Base-by-base conservation (phyloP, 2,329 filamentous ascomycete species). In the Alternaria dauci region DNA sequence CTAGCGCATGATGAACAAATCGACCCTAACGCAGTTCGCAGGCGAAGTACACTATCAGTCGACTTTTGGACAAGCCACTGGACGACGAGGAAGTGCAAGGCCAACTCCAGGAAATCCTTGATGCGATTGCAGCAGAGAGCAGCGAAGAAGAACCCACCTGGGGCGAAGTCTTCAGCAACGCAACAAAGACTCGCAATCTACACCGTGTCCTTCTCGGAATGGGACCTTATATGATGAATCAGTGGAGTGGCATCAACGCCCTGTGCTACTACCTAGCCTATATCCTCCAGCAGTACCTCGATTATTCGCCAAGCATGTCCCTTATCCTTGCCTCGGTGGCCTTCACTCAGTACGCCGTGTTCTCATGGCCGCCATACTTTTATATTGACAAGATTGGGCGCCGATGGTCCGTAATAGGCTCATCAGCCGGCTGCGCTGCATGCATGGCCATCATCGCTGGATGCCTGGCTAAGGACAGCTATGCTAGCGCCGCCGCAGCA, bases 321-420 rank as follows among this genome's bases (percentile, higher is more conserved):
- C 65, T 72, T 2, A 72, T 74, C 38, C 62, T 73, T 9, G 73
- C 77, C 12, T 77, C 78, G 14, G 82, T 81, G 12, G 82, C 81
- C 3, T 80, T 75, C 14, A 76, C 81, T 26, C 79, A 80, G 43
- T 82, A 82, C 61, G 76, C 82, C 12, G 54, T 82, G 23, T 81
- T 81, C 61, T 73, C 77, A 2, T 80, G 65, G 60, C 72, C 70
- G 44, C 78, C 66, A 50, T 82, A 72, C 71, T 80, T 82, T 46
- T 74, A 82, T n/a, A 80, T 84, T 56, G 82, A 84, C 58, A 72
- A 79, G 4, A 81, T 77, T 60, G 82, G 82, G 1, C 78, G 82
- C 5, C 74, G 82, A 16, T 65, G 59, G 63, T 66, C 58, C 2
- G 61, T 66, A 25, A 64, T 66, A 41, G 60, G 62, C 26, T 77